These are phyloP conservation scores for Tetracentron sinense DNA, from an alignment of 164 flowering plant species.

Conservation along the genomic window DNA sequence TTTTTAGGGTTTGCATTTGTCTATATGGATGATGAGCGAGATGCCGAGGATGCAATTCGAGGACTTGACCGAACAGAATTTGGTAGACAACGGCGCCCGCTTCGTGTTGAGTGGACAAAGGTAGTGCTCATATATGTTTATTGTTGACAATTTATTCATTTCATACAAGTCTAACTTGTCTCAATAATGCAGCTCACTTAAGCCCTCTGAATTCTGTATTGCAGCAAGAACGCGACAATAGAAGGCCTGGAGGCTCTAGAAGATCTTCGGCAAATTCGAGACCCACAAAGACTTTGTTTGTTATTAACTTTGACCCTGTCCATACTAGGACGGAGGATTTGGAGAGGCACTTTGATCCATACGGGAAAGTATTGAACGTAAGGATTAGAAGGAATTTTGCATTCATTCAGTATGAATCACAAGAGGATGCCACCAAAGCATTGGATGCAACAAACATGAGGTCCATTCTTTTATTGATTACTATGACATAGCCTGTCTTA, in stretches of 20 bases:
- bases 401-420: constrained; percentile 81
- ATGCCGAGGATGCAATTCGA: constrained; percentile 94
- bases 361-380: constrained; percentile 81
- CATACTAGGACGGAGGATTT: constrained; percentile 76
- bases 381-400: constrained; percentile 95
- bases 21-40: constrained; percentile 97
- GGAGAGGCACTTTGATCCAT: constrained; percentile 91
- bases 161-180: no score
- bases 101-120: constrained; percentile 99
- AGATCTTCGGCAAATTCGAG: constrained; percentile 53
- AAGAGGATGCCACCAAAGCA: constrained; percentile 87
- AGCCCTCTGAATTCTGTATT: constrained; percentile 10
- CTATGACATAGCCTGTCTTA: no score
- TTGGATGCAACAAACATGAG: constrained; percentile 55
- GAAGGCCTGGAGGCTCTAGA: constrained; percentile 61
- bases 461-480: no score
- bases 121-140: no score
- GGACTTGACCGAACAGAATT: constrained; percentile 77
- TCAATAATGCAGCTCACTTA: neutral
- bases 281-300: constrained; percentile 93
- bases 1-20: constrained; percentile 89
- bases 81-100: constrained; percentile 89
- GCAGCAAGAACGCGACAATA: constrained; percentile 84
- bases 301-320: constrained; percentile 84
- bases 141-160: no score